These are phyloP conservation scores for Tylopilus cervinicoccineus DNA, from an alignment of 768 basidiomycete genomes.

Conservation along the genomic window DNA sequence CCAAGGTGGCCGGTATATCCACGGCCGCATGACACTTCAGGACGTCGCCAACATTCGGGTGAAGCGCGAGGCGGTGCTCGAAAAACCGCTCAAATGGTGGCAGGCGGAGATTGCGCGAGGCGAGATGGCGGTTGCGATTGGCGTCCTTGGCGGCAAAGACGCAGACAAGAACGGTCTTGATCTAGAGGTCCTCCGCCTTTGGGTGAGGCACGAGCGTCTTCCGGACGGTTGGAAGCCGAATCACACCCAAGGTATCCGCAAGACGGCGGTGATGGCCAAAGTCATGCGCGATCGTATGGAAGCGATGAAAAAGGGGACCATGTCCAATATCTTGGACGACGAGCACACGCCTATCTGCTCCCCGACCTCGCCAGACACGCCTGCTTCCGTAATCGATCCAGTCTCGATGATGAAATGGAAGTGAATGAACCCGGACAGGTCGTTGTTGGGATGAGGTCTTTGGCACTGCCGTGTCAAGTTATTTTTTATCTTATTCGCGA, in stretches of 20 bases:
- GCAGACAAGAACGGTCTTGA: slow-evolving; percentile 41
- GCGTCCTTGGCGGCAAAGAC: slow-evolving; percentile 37
- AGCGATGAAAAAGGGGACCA: slow-evolving; percentile 12
- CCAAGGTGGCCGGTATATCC: slow-evolving; percentile 32
- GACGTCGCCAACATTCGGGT: slow-evolving; percentile 48
- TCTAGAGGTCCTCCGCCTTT: slow-evolving; percentile 43
- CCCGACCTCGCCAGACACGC: background rate
- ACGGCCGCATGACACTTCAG: slow-evolving; percentile 25
- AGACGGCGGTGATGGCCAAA: slow-evolving; percentile 24
- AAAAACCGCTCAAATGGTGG: slow-evolving; percentile 33
- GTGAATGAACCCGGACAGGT: too few species aligned
- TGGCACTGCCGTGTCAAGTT: background rate
- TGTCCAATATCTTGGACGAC: slow-evolving; percentile 20
- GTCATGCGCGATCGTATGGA: slow-evolving; percentile 28
- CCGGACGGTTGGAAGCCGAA: slow-evolving; percentile 38
- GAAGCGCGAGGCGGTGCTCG: slow-evolving; percentile 43
- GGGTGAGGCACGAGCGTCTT: slow-evolving; percentile 53
- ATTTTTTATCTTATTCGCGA: background rate
- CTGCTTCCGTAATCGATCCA: too few species aligned
- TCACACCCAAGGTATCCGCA: slow-evolving; percentile 29
- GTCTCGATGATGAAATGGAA: background rate
- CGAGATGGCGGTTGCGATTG: slow-evolving; percentile 62
- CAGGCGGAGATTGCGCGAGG: slow-evolving; percentile 62
- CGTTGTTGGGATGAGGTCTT: too few species aligned
- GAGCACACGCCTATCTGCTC: slow-evolving; percentile 2